Evolutionary conservation across 1,284 basidiomycete species (phyloP).

Genomic region (Testicularia cyperi): DNA sequence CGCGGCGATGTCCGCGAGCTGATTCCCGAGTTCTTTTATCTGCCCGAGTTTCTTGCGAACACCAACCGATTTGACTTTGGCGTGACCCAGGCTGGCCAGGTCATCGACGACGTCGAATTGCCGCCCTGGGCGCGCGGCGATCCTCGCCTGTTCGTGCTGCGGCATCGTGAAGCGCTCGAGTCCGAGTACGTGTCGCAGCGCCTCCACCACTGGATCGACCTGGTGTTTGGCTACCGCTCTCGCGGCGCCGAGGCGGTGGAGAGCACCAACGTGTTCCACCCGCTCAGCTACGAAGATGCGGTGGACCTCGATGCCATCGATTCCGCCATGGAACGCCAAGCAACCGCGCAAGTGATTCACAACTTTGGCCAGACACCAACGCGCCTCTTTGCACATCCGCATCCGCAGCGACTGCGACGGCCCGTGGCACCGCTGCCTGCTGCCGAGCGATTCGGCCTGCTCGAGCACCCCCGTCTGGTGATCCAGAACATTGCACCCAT

Average conservation of each 20-base stretch:
- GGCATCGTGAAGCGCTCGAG: constrained; percentile 85
- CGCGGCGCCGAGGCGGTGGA: constrained; percentile 60
- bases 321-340: constrained; percentile 82
- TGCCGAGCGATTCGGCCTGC: constrained; percentile 68
- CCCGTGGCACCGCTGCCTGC: constrained; percentile 5
- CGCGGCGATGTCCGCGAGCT: constrained; percentile 92
- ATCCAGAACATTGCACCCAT: constrained; percentile 43
- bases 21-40: constrained; percentile 83
- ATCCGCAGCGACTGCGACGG: constrained; percentile 71
- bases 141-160: constrained; percentile 76
- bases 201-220: constrained; percentile 87
- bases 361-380: constrained; percentile 67
- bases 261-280: constrained; percentile 86
- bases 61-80: constrained; percentile 72
- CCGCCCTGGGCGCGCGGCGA: constrained; percentile 88
- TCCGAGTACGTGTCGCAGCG: constrained; percentile 83
- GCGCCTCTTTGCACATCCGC: constrained; percentile 77
- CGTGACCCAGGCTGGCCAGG: constrained; percentile 76
- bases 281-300: constrained; percentile 80
- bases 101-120: constrained; percentile 82
- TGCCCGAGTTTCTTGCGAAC: constrained; percentile 64
- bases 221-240: constrained; percentile 62
- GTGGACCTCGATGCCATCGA: constrained; percentile 69
- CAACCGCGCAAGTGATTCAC: constrained; percentile 91
- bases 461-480: constrained; percentile 68